Conservation (phyloP, 169 alveolate genomes). For the Theileria equi region DNA sequence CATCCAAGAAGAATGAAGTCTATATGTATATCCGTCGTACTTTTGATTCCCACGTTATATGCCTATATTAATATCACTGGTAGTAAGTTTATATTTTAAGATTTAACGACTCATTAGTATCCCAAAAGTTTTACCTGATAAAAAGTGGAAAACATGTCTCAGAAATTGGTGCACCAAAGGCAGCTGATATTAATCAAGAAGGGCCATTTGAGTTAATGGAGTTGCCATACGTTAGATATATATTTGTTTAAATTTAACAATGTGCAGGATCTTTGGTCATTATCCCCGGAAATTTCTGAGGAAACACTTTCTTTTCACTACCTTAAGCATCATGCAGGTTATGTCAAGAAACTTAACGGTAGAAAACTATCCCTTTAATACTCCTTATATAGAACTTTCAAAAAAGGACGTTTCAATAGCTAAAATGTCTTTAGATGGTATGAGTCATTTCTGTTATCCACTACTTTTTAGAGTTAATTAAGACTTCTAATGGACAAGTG, state of each 20-base stretch:
- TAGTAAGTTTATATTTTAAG: background rate
- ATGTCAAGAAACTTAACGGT: conserved; percentile 82
- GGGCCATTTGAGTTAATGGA: conserved; percentile 35
- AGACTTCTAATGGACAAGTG: background rate
- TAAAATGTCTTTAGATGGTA: conserved; percentile 34
- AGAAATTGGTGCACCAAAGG: background rate
- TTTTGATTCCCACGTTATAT: too few species aligned
- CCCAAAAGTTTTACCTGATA: too few species aligned
- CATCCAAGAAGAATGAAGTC: background rate
- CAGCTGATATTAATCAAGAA: background rate
- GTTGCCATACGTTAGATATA: conserved; percentile 34
- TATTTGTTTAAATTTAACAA: background rate
- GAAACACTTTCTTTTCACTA: conserved; percentile 83
- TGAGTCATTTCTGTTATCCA: background rate
- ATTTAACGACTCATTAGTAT: background rate
- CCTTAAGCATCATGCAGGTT: conserved; percentile 88
- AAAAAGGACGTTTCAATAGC: background rate
- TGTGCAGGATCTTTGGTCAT: conserved; percentile 74
- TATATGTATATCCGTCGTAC: background rate
- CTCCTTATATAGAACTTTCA: conserved; percentile 26
- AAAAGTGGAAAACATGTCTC: too few species aligned
- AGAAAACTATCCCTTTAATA: too few species aligned
- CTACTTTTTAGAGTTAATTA: background rate
- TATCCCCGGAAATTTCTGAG: conserved; percentile 85
- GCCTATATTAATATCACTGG: too few species aligned